These are phyloP conservation scores for Alnus rubra DNA, from an alignment of 306 rosid genomes.

Conservation along the genomic window DNA sequence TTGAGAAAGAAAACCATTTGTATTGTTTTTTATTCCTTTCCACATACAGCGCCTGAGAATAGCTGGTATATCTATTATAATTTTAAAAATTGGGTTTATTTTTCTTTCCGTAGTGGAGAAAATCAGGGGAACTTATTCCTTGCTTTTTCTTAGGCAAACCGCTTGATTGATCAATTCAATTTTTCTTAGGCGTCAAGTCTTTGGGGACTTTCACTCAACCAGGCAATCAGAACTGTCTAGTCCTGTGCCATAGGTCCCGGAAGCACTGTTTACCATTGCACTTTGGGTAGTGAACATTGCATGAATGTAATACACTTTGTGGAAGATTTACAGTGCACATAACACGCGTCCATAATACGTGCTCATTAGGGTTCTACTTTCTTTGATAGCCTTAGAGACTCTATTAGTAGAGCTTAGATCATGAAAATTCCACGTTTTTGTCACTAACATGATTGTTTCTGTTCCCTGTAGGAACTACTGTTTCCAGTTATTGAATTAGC, in stretches of 20 bases:
- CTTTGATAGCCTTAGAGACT: constrained; percentile 11
- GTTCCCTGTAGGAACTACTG: constrained; percentile 71
- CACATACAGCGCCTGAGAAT: not conserved
- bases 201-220: not conserved
- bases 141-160: constrained; percentile 10
- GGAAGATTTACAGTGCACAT: constrained; percentile 5
- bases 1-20: constrained; percentile 15
- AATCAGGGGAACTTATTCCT: not conserved
- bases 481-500: constrained; percentile 60
- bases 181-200: constrained; percentile 6
- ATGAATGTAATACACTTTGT: constrained; percentile 12
- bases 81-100: not conserved
- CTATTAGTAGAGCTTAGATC: not conserved
- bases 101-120: constrained; percentile 6
- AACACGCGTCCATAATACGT: constrained; percentile 7
- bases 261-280: not conserved
- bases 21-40: constrained; percentile 13
- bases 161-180: constrained; percentile 4
- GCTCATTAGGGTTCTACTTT: constrained; percentile 22
- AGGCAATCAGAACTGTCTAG: not conserved
- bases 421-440: constrained; percentile 21
- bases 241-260: not conserved
- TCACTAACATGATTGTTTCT: constrained; percentile 27
- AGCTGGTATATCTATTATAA: not conserved
- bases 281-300: not conserved